Evolutionary conservation across 805 yeast genomes (phyloP), one percentile per base, ranked within the genome.

Genomic region (Wickerhamiella siamensis): DNA sequence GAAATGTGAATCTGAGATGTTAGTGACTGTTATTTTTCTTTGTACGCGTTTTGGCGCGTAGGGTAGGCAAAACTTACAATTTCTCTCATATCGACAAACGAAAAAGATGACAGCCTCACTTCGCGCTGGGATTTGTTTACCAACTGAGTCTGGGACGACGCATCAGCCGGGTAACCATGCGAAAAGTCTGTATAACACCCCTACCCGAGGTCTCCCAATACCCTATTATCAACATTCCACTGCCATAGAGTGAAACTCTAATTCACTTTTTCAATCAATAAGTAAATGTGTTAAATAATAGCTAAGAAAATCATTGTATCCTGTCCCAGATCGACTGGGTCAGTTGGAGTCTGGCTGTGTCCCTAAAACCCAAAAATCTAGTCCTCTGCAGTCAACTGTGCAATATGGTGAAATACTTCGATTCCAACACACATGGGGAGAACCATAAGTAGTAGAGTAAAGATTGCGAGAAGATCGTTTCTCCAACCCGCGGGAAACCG

Each of bases 1-100:
- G 96, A 87, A 64, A 87, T 74, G 66, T 87, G 96, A 64, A 87
- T 83, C 91, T 79, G 63, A 35, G 41, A 29, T 43, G 27, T 6
- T 29, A 5, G 6, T 16, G 17, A 8, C 24, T 6, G 14, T 37
- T 22, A 20, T 33, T 9, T 9, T 9, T 5, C 8, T 31, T 31
- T 9, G 15, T 9, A 9, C 33, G 33, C 16, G 33, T 12, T 5
- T 5, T n/a, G 16, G 33, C 33, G 12, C 33, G 16, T n/a, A 9
- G 33, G 10, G 33, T 6, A 21, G 21, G 27, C 15, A 15, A 20
- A 18, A 47, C 56, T 42, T 50, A 52, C 56, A 38, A 53, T 53
- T 47, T 53, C 57, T 52, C 57, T 52, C 57, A 53, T 53, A 4
- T 18, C 21, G 33, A 14, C 5, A 19, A 36, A 12, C 22, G 24